Percentiles rank a stretch among this genome's conserved stretches.
Conservation (phyloP, 345 rosid genomes). For the Raphanus raphanistrum region DNA sequence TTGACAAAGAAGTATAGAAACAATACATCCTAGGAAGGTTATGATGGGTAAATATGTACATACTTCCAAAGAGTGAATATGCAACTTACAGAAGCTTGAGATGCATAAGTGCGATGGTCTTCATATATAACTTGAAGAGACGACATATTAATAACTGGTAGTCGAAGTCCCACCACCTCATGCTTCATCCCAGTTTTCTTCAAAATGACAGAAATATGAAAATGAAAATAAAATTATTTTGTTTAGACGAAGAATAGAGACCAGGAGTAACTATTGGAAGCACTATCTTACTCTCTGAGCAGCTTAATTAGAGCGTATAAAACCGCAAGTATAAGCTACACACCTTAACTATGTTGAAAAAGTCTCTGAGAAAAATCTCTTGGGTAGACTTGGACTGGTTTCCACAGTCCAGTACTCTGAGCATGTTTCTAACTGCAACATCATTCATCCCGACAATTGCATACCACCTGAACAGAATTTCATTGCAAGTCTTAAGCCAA, state of each 20-base stretch:
- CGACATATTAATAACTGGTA: slow-evolving; percentile 74
- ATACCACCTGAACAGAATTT: slow-evolving; percentile 70
- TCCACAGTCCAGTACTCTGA: slow-evolving; percentile 78
- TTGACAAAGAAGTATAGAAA: not conserved
- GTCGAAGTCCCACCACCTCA: slow-evolving; percentile 69
- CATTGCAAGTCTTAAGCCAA: slow-evolving; percentile 18
- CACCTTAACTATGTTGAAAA: slow-evolving; percentile 84
- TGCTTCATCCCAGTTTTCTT: slow-evolving; percentile 87
- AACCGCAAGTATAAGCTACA: slow-evolving; percentile 21
- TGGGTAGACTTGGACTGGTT: slow-evolving; percentile 90
- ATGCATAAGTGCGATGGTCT: slow-evolving; percentile 93
- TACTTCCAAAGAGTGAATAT: slow-evolving; percentile 12
- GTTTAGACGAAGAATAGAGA: slow-evolving; percentile 10
- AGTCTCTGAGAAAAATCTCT: slow-evolving; percentile 79
- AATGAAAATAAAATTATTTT: not conserved
- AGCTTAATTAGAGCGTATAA: slow-evolving; percentile 18
- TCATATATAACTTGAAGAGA: slow-evolving; percentile 83
- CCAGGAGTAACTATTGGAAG: slow-evolving; percentile 8
- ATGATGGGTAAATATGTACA: slow-evolving; percentile 15
- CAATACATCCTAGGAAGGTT: slow-evolving; percentile 7
- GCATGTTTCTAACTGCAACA: slow-evolving; percentile 73
- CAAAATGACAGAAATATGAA: slow-evolving; percentile 29
- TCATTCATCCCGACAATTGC: slow-evolving; percentile 87
- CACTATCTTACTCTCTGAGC: slow-evolving; percentile 10
- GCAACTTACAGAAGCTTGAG: slow-evolving; percentile 78